A percentile compares a stretch with the other conserved stretches of the same genome.
These are phyloP conservation scores for Guyanaporus albipodus DNA, from an alignment of 768 basidiomycete species.

Conservation along the genomic window DNA sequence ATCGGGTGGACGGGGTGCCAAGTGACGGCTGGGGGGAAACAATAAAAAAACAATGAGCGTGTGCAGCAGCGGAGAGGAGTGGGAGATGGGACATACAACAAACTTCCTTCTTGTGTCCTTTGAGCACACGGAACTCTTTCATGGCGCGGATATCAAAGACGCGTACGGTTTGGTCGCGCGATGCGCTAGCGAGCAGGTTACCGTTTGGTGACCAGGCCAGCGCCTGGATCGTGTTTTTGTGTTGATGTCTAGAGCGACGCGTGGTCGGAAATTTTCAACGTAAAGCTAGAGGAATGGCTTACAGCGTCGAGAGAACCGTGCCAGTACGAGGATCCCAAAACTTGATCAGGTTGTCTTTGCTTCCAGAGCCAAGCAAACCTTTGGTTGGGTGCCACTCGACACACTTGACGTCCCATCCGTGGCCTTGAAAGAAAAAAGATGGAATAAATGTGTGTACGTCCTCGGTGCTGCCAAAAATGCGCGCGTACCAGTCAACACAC, in stretches of 20 bases:
- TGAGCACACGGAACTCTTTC: constrained; percentile 89
- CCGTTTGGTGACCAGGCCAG: constrained; percentile 93
- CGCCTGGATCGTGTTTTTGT: constrained; percentile 96
- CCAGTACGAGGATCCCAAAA: constrained; percentile 99
- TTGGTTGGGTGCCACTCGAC: constrained; percentile 99
- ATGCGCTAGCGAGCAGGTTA: constrained; percentile 89
- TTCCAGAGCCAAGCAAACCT: constrained; percentile 90
- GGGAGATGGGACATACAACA: constrained; percentile 62
- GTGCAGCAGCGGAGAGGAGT: not conserved
- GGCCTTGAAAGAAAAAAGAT: constrained; percentile 73
- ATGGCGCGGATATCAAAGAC: constrained; percentile 98
- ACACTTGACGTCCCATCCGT: constrained; percentile 98
- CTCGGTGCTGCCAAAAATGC: not conserved
- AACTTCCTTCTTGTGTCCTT: constrained; percentile 98
- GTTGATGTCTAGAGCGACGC: constrained; percentile 67
- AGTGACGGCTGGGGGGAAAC: constrained; percentile 61
- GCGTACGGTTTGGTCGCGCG: constrained; percentile 90
- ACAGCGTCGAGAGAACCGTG: constrained; percentile 88
- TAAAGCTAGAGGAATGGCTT: constrained; percentile 25
- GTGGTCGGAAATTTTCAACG: not conserved
- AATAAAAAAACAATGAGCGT: not conserved
- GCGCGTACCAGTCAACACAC: constrained; percentile 68
- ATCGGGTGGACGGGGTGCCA: constrained; percentile 97
- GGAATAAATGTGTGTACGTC: not conserved
- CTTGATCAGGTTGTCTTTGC: constrained; percentile 97